phyloP scores from a whole-genome alignment of 1,284 basidiomycete species.

The Ceratobasidium sp. region DNA sequence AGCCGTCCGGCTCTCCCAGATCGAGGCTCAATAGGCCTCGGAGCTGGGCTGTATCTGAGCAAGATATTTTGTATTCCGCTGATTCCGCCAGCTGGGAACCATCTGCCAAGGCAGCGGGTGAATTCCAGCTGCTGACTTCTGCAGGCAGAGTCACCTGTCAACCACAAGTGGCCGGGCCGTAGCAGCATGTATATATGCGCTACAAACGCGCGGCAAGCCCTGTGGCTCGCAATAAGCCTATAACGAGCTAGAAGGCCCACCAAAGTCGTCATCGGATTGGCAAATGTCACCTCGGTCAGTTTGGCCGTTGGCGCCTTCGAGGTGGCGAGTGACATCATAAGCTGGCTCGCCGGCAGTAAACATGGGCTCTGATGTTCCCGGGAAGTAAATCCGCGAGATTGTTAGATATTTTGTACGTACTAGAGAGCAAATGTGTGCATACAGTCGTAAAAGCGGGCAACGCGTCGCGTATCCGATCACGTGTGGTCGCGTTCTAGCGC shows the following conservation, averaged over 20 bases:
- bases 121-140: too few species aligned
- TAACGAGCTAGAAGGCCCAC: not conserved
- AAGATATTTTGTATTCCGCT: too few species aligned
- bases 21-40: too few species aligned
- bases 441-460: not conserved
- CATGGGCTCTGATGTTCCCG: not conserved
- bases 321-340: constrained; percentile 7
- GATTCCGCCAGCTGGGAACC: too few species aligned
- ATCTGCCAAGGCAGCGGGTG: too few species aligned
- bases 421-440: not conserved
- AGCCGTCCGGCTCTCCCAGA: too few species aligned
- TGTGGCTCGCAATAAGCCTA: not conserved
- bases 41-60: too few species aligned
- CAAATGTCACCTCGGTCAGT: not conserved
- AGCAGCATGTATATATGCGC: not conserved
- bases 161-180: too few species aligned
- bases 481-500: constrained; percentile 4
- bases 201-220: not conserved
- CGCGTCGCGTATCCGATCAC: constrained; percentile 11
- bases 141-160: too few species aligned
- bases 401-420: not conserved
- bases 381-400: not conserved
- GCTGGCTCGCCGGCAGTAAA: not conserved
- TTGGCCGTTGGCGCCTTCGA: constrained; percentile 17
- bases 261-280: constrained; percentile 1